These are phyloP conservation scores for Russula compacta DNA, from an alignment of 768 basidiomycete genomes.

Conservation along the genomic window DNA sequence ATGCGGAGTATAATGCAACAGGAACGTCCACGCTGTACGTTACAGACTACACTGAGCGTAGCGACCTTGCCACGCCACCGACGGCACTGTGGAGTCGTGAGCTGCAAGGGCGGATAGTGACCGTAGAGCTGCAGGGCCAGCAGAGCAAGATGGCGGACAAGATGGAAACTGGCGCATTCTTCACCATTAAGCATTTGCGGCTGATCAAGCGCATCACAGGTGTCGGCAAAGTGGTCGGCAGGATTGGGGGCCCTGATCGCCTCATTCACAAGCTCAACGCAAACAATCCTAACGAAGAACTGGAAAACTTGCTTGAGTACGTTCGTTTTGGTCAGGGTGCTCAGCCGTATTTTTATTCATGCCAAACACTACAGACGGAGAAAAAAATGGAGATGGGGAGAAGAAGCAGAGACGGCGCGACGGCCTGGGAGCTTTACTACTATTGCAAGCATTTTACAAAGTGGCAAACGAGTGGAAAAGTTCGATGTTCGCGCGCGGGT, in stretches of 20 bases:
- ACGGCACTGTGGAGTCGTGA: neutral
- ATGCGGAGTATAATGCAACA: conserved; percentile 6
- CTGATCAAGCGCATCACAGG: conserved; percentile 11
- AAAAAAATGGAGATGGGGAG: conserved; percentile 11
- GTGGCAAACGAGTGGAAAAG: neutral
- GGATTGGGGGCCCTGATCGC: conserved; percentile 18
- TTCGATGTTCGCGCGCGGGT: conserved; percentile 18
- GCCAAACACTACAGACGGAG: conserved; percentile 1
- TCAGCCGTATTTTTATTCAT: neutral
- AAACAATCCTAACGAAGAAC: conserved; percentile 9
- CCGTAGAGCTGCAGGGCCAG: conserved; percentile 12
- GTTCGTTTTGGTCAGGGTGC: neutral
- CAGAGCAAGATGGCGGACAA: conserved; percentile 16
- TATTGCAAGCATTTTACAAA: conserved; percentile 6
- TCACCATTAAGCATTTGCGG: conserved; percentile 16
- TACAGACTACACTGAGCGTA: conserved; percentile 17
- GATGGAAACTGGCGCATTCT: conserved; percentile 11
- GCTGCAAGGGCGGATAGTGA: conserved; percentile 6
- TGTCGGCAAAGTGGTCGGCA: conserved; percentile 7
- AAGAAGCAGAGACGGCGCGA: neutral
- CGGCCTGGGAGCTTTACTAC: conserved; percentile 4
- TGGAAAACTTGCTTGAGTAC: conserved; percentile 10
- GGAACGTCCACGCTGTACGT: conserved; percentile 12
- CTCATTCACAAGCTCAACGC: conserved; percentile 16
- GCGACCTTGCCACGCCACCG: conserved; percentile 11